Percentiles rank a stretch among this genome's conserved stretches.
Evolutionary conservation across 768 basidiomycete species (phyloP).

Genomic region (Royoungia palumana): DNA sequence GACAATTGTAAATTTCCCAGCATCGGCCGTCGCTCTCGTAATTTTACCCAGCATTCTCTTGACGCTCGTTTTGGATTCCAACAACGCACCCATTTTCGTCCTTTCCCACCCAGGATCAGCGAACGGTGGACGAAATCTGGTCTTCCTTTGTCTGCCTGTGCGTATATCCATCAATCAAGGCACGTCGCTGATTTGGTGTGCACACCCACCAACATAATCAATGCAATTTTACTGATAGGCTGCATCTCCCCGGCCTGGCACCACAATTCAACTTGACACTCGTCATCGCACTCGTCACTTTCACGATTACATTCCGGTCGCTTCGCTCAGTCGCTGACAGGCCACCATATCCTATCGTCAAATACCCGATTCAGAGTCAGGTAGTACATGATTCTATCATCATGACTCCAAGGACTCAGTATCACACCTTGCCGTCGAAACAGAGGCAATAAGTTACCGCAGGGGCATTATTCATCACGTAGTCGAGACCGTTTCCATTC

Average conservation of each 20-base stretch:
- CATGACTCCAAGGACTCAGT: background rate
- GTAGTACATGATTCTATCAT: slow-evolving; percentile 13
- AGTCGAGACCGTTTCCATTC: slow-evolving; percentile 31
- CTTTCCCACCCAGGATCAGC: slow-evolving; percentile 96
- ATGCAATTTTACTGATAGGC: slow-evolving; percentile 2
- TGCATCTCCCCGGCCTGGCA: background rate
- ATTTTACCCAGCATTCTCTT: slow-evolving; percentile 11
- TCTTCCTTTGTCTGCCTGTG: slow-evolving; percentile 1
- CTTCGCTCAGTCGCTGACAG: slow-evolving; percentile 26
- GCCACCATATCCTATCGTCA: slow-evolving; percentile 30
- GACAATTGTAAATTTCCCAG: slow-evolving; percentile 11
- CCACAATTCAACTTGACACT: slow-evolving; percentile 20
- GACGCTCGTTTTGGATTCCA: slow-evolving; percentile 28
- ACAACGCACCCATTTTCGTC: slow-evolving; percentile 33
- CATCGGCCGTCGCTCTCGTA: background rate
- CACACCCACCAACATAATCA: slow-evolving; percentile 1
- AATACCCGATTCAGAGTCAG: slow-evolving; percentile 22
- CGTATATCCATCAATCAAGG: background rate
- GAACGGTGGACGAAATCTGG: slow-evolving; percentile 50
- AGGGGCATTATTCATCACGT: slow-evolving; percentile 35
- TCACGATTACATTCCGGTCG: slow-evolving; percentile 30
- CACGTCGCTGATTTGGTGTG: too few species aligned
- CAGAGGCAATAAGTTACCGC: slow-evolving; percentile 23
- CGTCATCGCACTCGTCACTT: slow-evolving; percentile 25
- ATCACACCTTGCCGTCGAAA: background rate